A percentile compares a stretch with the other conserved stretches of the same genome.
Conservation (phyloP, 768 basidiomycete species). For the Amanita polypyramis region DNA sequence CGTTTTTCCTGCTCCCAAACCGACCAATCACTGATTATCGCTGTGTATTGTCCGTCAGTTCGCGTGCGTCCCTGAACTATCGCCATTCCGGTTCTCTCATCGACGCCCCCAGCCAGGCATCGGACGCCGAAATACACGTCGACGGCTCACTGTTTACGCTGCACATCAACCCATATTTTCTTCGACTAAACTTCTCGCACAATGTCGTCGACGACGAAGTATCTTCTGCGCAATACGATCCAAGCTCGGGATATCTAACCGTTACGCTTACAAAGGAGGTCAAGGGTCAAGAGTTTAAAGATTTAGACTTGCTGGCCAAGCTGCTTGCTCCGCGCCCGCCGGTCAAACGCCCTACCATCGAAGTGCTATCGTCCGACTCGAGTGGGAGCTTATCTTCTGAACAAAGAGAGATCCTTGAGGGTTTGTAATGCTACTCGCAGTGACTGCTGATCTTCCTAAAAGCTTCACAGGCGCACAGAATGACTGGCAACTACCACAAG, state of each 20-base stretch:
- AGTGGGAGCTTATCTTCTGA: conserved; percentile 43
- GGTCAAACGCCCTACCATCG: conserved; percentile 33
- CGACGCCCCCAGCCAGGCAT: conserved; percentile 47
- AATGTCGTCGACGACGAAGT: conserved; percentile 55
- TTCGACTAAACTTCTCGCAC: conserved; percentile 69
- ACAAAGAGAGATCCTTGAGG: conserved; percentile 49
- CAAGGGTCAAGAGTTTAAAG: conserved; percentile 58
- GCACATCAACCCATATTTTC: conserved; percentile 78
- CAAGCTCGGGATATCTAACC: conserved; percentile 66
- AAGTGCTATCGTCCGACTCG: conserved; percentile 36
- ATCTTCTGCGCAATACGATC: conserved; percentile 67
- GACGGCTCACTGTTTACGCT: conserved; percentile 61
- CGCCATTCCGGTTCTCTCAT: conserved; percentile 7
- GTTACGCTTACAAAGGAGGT: conserved; percentile 62
- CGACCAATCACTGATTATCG: conserved; percentile 39
- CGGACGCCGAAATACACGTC: conserved; percentile 71
- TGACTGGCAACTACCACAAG: conserved; percentile 71
- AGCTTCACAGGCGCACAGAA: conserved; percentile 51
- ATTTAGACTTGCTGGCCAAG: conserved; percentile 71
- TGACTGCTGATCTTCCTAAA: conserved; percentile 1
- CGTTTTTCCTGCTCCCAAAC: conserved; percentile 64
- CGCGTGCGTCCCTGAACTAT: conserved; percentile 34
- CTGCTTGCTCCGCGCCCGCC: conserved; percentile 57
- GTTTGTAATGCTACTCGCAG: conserved; percentile 22
- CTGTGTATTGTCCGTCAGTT: conserved; percentile 62